Base-by-base conservation (phyloP, 306 rosid species). In the Cucurbita argyrosperma region DNA sequence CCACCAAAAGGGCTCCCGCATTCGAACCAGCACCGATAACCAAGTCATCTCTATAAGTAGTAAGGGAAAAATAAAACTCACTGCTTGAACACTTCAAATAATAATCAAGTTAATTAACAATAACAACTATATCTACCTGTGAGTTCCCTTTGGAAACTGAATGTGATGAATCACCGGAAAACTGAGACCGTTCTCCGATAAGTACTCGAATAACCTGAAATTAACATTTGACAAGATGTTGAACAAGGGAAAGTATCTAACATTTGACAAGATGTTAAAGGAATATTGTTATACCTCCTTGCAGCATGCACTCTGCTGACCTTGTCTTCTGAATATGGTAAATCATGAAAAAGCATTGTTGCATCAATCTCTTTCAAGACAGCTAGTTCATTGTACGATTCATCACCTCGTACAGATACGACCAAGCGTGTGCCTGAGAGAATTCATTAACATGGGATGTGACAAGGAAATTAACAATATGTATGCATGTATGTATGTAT, bases 81-180 rank as follows among this genome's bases (percentile, higher is more conserved):
- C 57, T 46, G 26, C 15, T 67, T 63, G 57, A 38, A 52, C 26
- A 74, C 49, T 67, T 63, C 74, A 66, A 76, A 68, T 42, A 74
- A 62, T 65, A 67, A 78, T 68, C 46, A 74, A 40, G 66, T 50
- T 50, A 30, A 56, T 16, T 30, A 26, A 14, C 40, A 58, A 21
- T 21, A 18, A 73, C 59, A 18, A 73, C 59, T 83, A 30, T 30
- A 3, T 30, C 35, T 2, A 94, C 99, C 97, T 89, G 82, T 94
- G 95, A 71, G 82, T 83, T 68, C 97, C 96, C 38, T 80, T 82
- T 40, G 95, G 97, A 82, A 94, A 94, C 45, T 83, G 95, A 74
- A 94, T 85, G 83, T 94, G 97, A 82, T 94, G 99, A 78, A 94
- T 89, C 74, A 94, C 96, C 1, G 99, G 95, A 54, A 87, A 94